Base-by-base conservation (phyloP, 805 yeast species). In the Blastobotrys peoriensis region DNA sequence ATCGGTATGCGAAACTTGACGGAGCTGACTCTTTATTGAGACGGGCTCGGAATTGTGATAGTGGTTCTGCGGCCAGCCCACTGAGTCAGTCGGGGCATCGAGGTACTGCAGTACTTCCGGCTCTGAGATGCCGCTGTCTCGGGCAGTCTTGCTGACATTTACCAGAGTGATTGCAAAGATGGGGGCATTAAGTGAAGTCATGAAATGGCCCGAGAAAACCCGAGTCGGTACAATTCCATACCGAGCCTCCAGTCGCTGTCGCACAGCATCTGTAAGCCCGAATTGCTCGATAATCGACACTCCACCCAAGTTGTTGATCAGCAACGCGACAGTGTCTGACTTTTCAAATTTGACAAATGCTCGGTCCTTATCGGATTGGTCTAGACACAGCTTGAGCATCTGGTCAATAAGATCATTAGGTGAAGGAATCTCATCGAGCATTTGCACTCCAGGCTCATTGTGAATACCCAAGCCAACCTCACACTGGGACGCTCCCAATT, bases 401-500 rank as follows among this genome's bases (percentile, higher is more conserved):
- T 68, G 65, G 22, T 71, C 61, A 40, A 79, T 68, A 30, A 88
- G 66, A 0, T 74, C 75, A 17, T 76, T 79, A 39, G 86, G 75
- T 0, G 75, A 60, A 19, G 96, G 96, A 55, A 87, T 78, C 16
- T 83, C 80, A 18, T 69, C 66, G 22, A 78, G 60, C 49, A 75
- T 71, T 56, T 73, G 69, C 43, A 79, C 80, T 49, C 96, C 96
- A 1, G 95, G 91, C 61, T 88, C 97, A 57, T 88, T 88, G 64
- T 88, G 97, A 49, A 88, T 88, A 38, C 97, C 97, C 76, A 88
- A 80, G 28, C 97, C 97, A 47, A 88, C 71, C 62, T 89, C 96
- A 59, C 83, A 81, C 63, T 84, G 84, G 48, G 77, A 67, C 2
- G 64, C 72, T 16, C 66, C 73, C 50, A 86, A 71, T 44, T 63